phyloP scores from a whole-genome alignment of 1,284 basidiomycete genomes.

The Meira miltonrushii region DNA sequence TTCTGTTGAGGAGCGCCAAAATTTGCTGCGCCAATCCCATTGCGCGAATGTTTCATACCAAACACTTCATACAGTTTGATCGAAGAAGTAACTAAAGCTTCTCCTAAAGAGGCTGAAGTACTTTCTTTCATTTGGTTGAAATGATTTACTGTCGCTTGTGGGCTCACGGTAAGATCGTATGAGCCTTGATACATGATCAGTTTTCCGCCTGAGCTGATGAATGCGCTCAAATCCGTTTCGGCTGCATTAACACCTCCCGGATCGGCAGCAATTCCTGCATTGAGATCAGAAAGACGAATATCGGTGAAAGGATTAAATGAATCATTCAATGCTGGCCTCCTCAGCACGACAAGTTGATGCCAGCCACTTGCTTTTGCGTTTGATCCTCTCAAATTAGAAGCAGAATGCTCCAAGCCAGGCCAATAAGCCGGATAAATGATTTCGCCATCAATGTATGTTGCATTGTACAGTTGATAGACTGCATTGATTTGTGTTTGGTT shows the following conservation, averaged over 20 bases:
- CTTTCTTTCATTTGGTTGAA: conserved; percentile 1
- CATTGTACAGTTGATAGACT: conserved; percentile 5
- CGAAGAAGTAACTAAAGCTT: conserved; percentile 15
- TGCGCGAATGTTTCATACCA: conserved; percentile 29
- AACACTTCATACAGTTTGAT: conserved; percentile 28
- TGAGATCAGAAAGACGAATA: conserved; percentile 19
- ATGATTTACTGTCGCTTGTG: conserved; percentile 18
- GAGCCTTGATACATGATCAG: conserved; percentile 30
- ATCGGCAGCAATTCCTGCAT: conserved; percentile 12
- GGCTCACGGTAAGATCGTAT: conserved; percentile 18
- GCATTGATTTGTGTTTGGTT: conserved; percentile 7
- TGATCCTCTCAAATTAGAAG: conserved; percentile 6
- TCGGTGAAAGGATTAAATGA: conserved; percentile 13
- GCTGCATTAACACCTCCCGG: conserved; percentile 12
- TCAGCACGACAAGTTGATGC: conserved; percentile 37
- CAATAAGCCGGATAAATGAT: conserved; percentile 18
- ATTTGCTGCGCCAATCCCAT: conserved; percentile 16
- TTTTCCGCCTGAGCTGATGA: conserved; percentile 30
- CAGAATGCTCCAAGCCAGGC: conserved; percentile 15
- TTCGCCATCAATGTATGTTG: conserved; percentile 8
- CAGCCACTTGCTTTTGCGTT: conserved; percentile 33
- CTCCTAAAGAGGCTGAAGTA: conserved; percentile 3
- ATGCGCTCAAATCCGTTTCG: conserved; percentile 23
- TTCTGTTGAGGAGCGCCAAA: conserved; percentile 18
- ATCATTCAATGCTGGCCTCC: conserved; percentile 12